Conservation (phyloP, 305 asterid species). For the Striga hermonthica region DNA sequence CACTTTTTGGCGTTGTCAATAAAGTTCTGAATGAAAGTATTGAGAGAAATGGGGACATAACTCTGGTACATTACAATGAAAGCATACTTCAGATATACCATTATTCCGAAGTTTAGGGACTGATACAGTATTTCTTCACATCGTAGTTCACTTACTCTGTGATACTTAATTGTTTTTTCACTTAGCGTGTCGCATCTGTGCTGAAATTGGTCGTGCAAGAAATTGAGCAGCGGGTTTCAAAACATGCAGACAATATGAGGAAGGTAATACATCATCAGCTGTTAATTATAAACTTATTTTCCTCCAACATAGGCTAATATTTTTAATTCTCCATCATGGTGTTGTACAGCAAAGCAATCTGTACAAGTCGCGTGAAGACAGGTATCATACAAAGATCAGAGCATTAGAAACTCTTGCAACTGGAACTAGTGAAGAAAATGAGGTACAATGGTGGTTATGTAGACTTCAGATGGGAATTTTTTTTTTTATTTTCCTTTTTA, state of each 20-base stretch:
- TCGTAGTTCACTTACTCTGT: conserved; percentile 20
- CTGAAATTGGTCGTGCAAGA: conserved; percentile 76
- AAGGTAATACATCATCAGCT: conserved; percentile 50
- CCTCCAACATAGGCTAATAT: conserved; percentile 10
- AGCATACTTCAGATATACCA: conserved; percentile 25
- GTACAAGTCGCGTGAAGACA: conserved; percentile 74
- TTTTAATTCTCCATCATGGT: conserved; percentile 25
- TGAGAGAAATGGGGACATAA: conserved; percentile 68
- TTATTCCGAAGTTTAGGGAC: conserved; percentile 4
- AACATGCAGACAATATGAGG: conserved; percentile 53
- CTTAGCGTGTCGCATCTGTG: conserved; percentile 68
- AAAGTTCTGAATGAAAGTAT: conserved; percentile 66
- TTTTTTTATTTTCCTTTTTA: conserved; percentile 10
- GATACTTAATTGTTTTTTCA: conserved; percentile 28
- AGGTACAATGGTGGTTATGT: conserved; percentile 45
- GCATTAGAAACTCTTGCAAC: conserved; percentile 73
- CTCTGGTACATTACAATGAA: conserved; percentile 58
- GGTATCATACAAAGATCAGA: conserved; percentile 57
- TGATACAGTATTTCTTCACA: conserved; percentile 16
- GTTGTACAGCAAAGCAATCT: conserved; percentile 67
- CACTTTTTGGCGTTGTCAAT: conserved; percentile 60
- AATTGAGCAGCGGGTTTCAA: conserved; percentile 73
- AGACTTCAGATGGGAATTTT: conserved; percentile 19
- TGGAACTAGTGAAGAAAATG: conserved; percentile 77
- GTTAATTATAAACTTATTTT: conserved; percentile 18